Percentiles rank a stretch among this genome's conserved stretches.
Conservation (phyloP, 1,284 basidiomycete species). For the Pulveroboletus sp. region DNA sequence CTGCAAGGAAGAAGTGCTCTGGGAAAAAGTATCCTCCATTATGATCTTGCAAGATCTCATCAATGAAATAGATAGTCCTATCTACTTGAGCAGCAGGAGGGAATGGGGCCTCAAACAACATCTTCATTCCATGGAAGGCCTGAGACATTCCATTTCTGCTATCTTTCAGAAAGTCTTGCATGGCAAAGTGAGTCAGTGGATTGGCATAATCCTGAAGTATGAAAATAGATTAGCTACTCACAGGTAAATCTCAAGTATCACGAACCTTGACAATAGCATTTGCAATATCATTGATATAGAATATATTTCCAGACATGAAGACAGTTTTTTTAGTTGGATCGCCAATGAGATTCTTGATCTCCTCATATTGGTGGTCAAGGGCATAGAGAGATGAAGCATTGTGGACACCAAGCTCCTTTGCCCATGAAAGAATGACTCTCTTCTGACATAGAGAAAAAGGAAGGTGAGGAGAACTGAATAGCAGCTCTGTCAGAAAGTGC, state of each 20-base stretch:
- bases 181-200: background rate
- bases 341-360: background rate
- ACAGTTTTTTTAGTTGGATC: background rate
- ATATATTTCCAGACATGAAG: conserved; percentile 1
- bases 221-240: too few species aligned
- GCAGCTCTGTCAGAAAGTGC: too few species aligned
- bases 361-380: background rate
- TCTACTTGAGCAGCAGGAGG: background rate
- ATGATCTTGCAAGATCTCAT: background rate
- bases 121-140: background rate
- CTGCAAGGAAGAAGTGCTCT: background rate
- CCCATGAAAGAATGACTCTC: background rate
- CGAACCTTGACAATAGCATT: background rate
- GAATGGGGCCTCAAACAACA: background rate
- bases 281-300: conserved; percentile 15
- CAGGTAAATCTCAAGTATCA: background rate
- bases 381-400: background rate
- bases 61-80: background rate
- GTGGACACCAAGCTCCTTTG: background rate
- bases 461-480: background rate
- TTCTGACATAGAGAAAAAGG: background rate
- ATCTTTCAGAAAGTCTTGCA: background rate
- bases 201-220: background rate
- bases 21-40: background rate
- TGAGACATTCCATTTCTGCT: background rate